Evolutionary conservation across 148 eudicot genomes (phyloP), one percentile per base, ranked within the genome.

Genomic region (Spergularia marina): DNA sequence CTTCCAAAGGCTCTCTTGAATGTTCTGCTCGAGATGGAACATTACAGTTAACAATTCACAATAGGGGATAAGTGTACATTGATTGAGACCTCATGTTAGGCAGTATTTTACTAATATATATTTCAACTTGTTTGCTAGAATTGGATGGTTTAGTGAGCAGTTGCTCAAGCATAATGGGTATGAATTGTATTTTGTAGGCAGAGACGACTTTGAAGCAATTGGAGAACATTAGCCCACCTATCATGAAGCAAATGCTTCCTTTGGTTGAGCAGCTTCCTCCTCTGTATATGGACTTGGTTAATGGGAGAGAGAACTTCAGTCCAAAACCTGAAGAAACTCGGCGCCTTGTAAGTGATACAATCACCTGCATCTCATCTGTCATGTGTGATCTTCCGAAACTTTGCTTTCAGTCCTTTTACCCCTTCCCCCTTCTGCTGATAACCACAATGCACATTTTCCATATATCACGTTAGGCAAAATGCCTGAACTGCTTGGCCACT

Each of bases 311-410:
- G 69, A 85, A 87, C 69, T 94, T 92, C 65, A 84, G 82, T 78
- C 98, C 98, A 23, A 87, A 77, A 78, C 98, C 98, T 73, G 98
- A 94, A 90, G 97, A 94, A 84, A 94, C 97, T 68, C 86, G 83
- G 71, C 84, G 97, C 75, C 85, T 94, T 84, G 97, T 94, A 88
- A 74, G 87, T 78, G 12, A 54, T 74, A 41, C 79, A 65, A 47
- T 75, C 52, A 17, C 68, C 39, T 62, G 63, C 23, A 25, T 77
- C 23, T 65, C 23, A 0, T 76, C 72, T 62, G 25, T 17, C 64
- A 67, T 71, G 12, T 21, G 41, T 70, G 59, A 62, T 21, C 52
- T 36, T 52, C 5, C 3, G 17, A 23, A 34, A 25, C 23, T 75
- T 65, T 10, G 25, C 68, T 34, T 30, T 44, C 16, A 21, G 4